These are phyloP conservation scores for Nitzschia putrida DNA, from an alignment of 108 stramenopile species.

Conservation along the genomic window DNA sequence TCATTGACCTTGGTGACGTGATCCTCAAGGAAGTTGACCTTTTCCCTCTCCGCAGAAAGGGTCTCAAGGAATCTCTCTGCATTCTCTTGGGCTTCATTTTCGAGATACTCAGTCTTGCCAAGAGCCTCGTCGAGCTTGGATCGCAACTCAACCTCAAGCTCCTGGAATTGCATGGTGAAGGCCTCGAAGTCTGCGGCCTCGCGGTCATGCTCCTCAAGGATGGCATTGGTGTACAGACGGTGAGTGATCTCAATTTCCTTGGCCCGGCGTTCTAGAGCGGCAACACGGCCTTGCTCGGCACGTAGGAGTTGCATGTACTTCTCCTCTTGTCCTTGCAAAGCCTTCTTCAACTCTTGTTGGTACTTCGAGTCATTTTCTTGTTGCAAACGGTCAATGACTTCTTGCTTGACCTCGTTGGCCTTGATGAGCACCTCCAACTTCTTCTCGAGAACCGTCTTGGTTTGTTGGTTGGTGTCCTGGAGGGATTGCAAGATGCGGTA, in stretches of 20 bases:
- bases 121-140: constrained; percentile 18
- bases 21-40: constrained; percentile 36
- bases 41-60: constrained; percentile 28
- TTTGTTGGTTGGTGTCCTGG: constrained; percentile 25
- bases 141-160: constrained; percentile 35
- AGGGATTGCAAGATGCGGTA: constrained; percentile 28
- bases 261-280: constrained; percentile 20
- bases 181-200: constrained; percentile 34
- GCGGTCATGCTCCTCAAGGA: constrained; percentile 38
- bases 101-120: constrained; percentile 9
- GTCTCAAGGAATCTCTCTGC: constrained; percentile 15
- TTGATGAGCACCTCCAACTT: constrained; percentile 24
- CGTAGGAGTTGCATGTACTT: constrained; percentile 29
- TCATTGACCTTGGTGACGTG: constrained; percentile 39
- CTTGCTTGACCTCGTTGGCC: constrained; percentile 23
- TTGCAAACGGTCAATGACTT: constrained; percentile 27
- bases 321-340: constrained; percentile 35
- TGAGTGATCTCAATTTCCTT: constrained; percentile 34
- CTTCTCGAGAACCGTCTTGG: constrained; percentile 25
- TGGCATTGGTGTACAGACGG: constrained; percentile 36
- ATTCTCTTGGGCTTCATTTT: constrained; percentile 11
- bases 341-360: constrained; percentile 24
- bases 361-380: constrained; percentile 26
- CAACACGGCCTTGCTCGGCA: constrained; percentile 20
- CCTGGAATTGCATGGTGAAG: constrained; percentile 30